Conservation (phyloP, 2,329 filamentous ascomycete genomes). For the Thermothelomyces thermophilus region DNA sequence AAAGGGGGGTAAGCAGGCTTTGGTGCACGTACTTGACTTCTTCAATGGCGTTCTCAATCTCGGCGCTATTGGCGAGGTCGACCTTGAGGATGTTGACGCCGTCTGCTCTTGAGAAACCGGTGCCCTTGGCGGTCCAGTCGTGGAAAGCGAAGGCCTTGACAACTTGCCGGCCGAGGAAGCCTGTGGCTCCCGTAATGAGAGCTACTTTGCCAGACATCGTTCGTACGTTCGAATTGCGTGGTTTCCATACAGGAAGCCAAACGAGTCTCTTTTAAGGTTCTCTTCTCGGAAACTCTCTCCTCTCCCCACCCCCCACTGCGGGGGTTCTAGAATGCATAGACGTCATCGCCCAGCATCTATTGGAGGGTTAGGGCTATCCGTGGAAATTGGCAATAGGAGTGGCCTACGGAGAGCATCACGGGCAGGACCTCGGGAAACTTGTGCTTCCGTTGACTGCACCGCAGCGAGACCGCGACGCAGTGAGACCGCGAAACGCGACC, state of each 20-base stretch:
- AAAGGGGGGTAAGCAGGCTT: too few species aligned
- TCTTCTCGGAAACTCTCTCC: too few species aligned
- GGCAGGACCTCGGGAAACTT: too few species aligned
- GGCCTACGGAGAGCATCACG: neutral
- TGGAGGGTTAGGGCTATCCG: neutral
- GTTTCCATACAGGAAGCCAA: too few species aligned
- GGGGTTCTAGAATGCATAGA: neutral
- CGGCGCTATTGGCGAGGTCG: slow-evolving; percentile 41
- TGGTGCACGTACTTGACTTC: slow-evolving; percentile 45
- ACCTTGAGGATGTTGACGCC: slow-evolving; percentile 60
- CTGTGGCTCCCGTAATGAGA: slow-evolving; percentile 77
- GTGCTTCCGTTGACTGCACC: too few species aligned
- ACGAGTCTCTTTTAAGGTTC: too few species aligned
- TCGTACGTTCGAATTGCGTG: neutral
- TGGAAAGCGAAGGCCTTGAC: slow-evolving; percentile 58
- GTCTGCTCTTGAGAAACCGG: slow-evolving; percentile 66
- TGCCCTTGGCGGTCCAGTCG: slow-evolving; percentile 65
- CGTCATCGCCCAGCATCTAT: neutral
- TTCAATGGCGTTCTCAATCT: slow-evolving; percentile 46
- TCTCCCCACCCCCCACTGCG: neutral
- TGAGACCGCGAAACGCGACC: too few species aligned
- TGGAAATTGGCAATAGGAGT: neutral
- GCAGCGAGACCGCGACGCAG: too few species aligned
- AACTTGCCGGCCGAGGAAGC: slow-evolving; percentile 75
- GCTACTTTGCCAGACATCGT: slow-evolving; percentile 41